phyloP scores from a whole-genome alignment of 371 early-diverging fungal genomes.

The Cokeromyces recurvatus region DNA sequence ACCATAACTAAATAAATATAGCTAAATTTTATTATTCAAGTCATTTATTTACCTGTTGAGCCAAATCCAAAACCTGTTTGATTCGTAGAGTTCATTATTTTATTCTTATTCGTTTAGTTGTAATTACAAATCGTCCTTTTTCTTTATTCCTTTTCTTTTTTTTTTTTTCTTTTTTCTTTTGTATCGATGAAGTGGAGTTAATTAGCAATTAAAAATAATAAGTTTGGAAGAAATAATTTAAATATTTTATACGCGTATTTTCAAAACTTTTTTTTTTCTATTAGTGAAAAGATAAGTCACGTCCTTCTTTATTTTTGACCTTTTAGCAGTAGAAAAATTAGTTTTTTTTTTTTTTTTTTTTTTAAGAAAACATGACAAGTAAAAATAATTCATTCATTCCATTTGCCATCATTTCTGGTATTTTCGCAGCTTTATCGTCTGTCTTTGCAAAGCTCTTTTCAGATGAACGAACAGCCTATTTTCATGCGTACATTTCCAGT shows the following conservation, averaged over 20 bases:
- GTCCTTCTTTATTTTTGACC: too few species aligned
- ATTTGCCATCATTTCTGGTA: constrained; percentile 56
- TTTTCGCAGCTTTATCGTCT: constrained; percentile 70
- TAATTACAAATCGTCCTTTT: too few species aligned
- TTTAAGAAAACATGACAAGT: too few species aligned
- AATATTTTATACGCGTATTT: too few species aligned
- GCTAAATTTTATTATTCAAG: background rate
- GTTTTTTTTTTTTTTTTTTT: too few species aligned
- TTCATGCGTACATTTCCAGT: constrained; percentile 12
- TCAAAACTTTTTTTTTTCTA: too few species aligned
- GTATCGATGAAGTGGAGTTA: background rate
- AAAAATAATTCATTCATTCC: constrained; percentile 44
- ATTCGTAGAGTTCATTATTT: too few species aligned
- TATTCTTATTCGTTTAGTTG: too few species aligned
- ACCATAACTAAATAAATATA: background rate
- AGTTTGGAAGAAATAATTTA: too few species aligned
- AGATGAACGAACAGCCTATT: constrained; percentile 46
- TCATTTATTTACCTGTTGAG: constrained; percentile 4
- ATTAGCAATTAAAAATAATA: too few species aligned
- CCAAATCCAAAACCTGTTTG: constrained; percentile 6
- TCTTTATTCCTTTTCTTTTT: background rate
- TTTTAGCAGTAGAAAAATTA: too few species aligned
- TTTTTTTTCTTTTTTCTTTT: background rate
- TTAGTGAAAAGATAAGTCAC: too few species aligned
- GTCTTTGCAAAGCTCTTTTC: constrained; percentile 75